Conservation (phyloP, 208 protist genomes). For the Leishmania lainsoni region DNA sequence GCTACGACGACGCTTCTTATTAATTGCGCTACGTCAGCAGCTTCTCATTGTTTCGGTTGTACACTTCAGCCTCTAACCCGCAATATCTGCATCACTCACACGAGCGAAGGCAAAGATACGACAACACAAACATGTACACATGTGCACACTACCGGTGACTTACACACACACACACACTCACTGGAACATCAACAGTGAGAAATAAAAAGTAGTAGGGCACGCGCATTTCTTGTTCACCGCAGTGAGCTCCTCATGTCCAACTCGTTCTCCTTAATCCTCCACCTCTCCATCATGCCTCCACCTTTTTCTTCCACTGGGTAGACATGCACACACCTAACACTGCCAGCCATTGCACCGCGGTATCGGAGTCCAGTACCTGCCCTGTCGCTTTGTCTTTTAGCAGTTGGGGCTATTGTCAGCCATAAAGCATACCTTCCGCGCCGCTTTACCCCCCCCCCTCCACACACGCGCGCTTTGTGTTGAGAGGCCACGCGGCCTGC, state of each 20-base stretch:
- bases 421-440: no score
- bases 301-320: background rate
- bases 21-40: background rate
- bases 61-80: background rate
- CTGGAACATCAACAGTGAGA: background rate
- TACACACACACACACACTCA: background rate
- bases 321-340: background rate
- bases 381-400: no score
- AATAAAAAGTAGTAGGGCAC: background rate
- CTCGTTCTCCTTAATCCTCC: background rate
- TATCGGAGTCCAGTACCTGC: background rate
- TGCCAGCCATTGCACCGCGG: background rate
- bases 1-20: constrained; percentile 16
- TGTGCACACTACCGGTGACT: background rate
- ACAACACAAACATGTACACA: background rate
- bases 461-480: background rate
- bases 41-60: background rate
- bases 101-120: background rate
- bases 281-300: background rate
- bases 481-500: background rate
- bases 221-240: background rate
- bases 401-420: no score
- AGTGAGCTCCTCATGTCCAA: background rate
- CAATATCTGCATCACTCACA: background rate
- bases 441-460: no score